Conservation (phyloP, 2,329 filamentous ascomycete species). For the Zymoseptoria brevis region DNA sequence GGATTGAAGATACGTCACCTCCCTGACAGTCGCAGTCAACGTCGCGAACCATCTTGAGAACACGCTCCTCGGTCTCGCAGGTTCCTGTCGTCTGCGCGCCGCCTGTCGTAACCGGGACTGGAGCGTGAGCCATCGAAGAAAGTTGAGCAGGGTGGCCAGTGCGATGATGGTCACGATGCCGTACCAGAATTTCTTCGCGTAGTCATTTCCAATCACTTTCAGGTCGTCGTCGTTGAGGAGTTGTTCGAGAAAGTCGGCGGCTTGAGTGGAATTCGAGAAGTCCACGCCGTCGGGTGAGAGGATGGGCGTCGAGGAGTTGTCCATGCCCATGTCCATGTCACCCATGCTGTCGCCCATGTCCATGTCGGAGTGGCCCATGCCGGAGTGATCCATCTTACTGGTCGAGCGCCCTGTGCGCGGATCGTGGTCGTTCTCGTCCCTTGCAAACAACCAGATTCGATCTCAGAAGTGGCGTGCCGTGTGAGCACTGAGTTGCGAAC, state of each 20-base stretch:
- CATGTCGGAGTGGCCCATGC: slow-evolving; percentile 5
- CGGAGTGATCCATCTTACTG: slow-evolving; percentile 2
- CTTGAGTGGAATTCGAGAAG: slow-evolving; percentile 32
- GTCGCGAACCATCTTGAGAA: slow-evolving; percentile 23
- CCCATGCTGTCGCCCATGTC: slow-evolving; percentile 1
- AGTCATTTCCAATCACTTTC: slow-evolving; percentile 29
- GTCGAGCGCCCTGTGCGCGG: too few species aligned
- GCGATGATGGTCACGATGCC: slow-evolving; percentile 31
- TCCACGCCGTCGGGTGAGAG: slow-evolving; percentile 31
- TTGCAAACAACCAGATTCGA: not conserved
- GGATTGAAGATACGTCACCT: slow-evolving; percentile 30
- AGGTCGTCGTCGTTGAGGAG: slow-evolving; percentile 32
- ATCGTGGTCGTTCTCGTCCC: not conserved
- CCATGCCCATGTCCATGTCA: slow-evolving; percentile 19
- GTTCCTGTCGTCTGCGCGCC: slow-evolving; percentile 24
- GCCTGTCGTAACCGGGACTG: slow-evolving; percentile 31
- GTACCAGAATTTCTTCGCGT: slow-evolving; percentile 35
- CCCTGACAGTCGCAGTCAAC: slow-evolving; percentile 29
- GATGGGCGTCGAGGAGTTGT: slow-evolving; percentile 11
- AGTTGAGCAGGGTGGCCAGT: slow-evolving; percentile 27
- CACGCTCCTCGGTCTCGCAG: slow-evolving; percentile 27
- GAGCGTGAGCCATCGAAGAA: slow-evolving; percentile 21
- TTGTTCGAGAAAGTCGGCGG: slow-evolving; percentile 29
- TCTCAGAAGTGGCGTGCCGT: not conserved
- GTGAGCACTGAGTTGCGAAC: too few species aligned